Conservation (phyloP, 2,329 filamentous ascomycete genomes). For the Ophiosphaerella herpotricha region DNA sequence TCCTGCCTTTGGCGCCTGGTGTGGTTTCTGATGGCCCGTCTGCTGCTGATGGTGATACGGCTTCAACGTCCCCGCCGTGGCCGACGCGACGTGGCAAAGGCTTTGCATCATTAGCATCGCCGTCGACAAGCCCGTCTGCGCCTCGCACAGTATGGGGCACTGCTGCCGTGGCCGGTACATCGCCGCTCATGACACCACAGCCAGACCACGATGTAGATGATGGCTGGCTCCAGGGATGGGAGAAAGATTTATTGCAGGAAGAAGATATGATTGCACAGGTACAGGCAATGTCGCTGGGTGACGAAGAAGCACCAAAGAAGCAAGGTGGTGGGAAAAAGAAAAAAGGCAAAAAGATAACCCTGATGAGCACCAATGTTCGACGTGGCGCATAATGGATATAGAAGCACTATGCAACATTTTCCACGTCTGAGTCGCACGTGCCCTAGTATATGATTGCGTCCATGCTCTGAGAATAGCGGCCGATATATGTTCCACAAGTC, state of each 20-base stretch:
- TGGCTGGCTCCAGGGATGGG: constrained; percentile 85
- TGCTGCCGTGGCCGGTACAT: constrained; percentile 62
- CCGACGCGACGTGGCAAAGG: constrained; percentile 58
- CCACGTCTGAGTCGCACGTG: constrained; percentile 30
- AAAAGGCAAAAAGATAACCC: constrained; percentile 70
- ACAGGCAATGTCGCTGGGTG: constrained; percentile 45
- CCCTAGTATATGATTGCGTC: constrained; percentile 27
- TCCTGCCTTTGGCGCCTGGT: constrained; percentile 45
- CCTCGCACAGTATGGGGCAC: constrained; percentile 94
- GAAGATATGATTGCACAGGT: constrained; percentile 56
- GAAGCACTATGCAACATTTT: constrained; percentile 9
- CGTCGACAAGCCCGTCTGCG: constrained; percentile 79
- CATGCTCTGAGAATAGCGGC: not conserved
- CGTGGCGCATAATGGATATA: constrained; percentile 53
- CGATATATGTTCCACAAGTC: not conserved
- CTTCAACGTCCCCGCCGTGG: constrained; percentile 55
- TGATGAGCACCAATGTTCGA: constrained; percentile 69
- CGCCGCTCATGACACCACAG: constrained; percentile 58
- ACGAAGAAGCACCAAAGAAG: constrained; percentile 38
- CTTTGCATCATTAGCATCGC: constrained; percentile 72
- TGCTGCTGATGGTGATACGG: constrained; percentile 37
- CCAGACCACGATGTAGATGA: constrained; percentile 62
- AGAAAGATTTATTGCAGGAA: constrained; percentile 73
- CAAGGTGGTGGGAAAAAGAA: constrained; percentile 60
- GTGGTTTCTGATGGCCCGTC: constrained; percentile 30